A percentile compares a stretch with the other conserved stretches of the same genome.
These are phyloP conservation scores for Jimgerdemannia lactiflua DNA, from an alignment of 192 early-diverging fungal genomes.

Conservation along the genomic window DNA sequence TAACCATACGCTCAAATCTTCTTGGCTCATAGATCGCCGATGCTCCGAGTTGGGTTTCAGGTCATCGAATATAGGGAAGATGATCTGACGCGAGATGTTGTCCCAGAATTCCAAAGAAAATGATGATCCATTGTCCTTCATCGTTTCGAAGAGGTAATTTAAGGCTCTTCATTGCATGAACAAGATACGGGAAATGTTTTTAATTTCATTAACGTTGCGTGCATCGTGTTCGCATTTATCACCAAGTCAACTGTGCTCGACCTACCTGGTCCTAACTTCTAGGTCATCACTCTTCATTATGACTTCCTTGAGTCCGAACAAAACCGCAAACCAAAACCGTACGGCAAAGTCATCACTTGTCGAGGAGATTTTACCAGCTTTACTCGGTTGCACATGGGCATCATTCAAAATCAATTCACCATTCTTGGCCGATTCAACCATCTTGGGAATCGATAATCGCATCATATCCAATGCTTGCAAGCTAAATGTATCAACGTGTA, in stretches of 20 bases:
- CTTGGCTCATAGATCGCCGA: conserved; percentile 68
- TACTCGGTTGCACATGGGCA: conserved; percentile 6
- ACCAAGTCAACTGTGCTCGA: background rate
- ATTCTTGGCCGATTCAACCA: conserved; percentile 29
- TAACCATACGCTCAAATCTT: conserved; percentile 91
- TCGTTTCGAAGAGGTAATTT: conserved; percentile 78
- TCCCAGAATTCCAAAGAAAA: conserved; percentile 84
- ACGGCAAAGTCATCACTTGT: conserved; percentile 59
- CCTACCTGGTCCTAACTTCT: conserved; percentile 78
- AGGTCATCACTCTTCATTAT: conserved; percentile 90
- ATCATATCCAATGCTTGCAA: conserved; percentile 40
- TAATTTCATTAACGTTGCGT: too few relatives aligned
- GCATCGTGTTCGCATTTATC: too few relatives aligned
- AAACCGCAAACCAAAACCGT: conserved; percentile 84
- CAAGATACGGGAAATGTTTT: background rate
- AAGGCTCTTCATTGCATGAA: conserved; percentile 51
- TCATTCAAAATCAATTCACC: conserved; percentile 25
- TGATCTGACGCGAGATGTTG: conserved; percentile 73
- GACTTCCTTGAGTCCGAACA: conserved; percentile 84
- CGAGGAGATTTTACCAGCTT: conserved; percentile 8
- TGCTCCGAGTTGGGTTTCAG: conserved; percentile 50
- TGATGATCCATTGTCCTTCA: conserved; percentile 70
- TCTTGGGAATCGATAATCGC: conserved; percentile 27
- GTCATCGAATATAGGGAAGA: conserved; percentile 92
- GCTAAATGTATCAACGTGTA: conserved; percentile 9